Percentiles rank a stretch among this genome's conserved stretches.
phyloP scores from a whole-genome alignment of 2,329 filamentous ascomycete species.

The Chalaropsis thielavioides region DNA sequence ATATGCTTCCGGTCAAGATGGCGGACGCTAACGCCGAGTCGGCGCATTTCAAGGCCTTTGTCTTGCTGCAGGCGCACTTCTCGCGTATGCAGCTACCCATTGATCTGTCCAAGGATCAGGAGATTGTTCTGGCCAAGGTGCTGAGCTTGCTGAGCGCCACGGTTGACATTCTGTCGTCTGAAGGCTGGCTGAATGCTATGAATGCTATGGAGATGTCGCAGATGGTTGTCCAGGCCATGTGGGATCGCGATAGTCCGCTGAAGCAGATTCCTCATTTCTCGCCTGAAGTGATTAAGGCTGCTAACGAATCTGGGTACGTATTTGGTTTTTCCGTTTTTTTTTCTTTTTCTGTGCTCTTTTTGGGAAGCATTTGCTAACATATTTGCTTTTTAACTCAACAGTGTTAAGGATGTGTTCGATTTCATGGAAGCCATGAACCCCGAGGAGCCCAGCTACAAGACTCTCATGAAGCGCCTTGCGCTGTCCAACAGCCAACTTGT shows the following conservation, averaged over 20 bases:
- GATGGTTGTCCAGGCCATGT: conserved; percentile 98
- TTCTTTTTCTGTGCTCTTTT: neutral
- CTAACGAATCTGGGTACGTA: conserved; percentile 60
- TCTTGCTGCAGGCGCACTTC: conserved; percentile 94
- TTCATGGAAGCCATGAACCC: conserved; percentile 99
- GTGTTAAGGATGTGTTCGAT: conserved; percentile 85
- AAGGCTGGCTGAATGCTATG: conserved; percentile 93
- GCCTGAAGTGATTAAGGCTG: conserved; percentile 66
- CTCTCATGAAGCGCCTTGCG: conserved; percentile 62
- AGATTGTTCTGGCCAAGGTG: conserved; percentile 69
- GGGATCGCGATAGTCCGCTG: conserved; percentile 90
- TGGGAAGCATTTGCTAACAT: conserved; percentile 23
- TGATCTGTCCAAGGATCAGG: conserved; percentile 91
- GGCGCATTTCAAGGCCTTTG: conserved; percentile 96
- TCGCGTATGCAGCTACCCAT: conserved; percentile 92
- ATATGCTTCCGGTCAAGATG: conserved; percentile 92
- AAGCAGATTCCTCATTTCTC: conserved; percentile 97
- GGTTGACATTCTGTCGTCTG: conserved; percentile 88
- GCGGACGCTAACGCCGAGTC: conserved; percentile 71
- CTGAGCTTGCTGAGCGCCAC: conserved; percentile 79
- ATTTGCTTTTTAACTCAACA: conserved; percentile 24
- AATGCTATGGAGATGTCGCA: conserved; percentile 98
- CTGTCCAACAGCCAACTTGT: conserved; percentile 69
- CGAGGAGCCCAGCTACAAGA: conserved; percentile 65
- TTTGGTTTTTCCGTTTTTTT: neutral